phyloP scores from a whole-genome alignment of 2,329 filamentous ascomycete species.

The Verticillium klebahnii region DNA sequence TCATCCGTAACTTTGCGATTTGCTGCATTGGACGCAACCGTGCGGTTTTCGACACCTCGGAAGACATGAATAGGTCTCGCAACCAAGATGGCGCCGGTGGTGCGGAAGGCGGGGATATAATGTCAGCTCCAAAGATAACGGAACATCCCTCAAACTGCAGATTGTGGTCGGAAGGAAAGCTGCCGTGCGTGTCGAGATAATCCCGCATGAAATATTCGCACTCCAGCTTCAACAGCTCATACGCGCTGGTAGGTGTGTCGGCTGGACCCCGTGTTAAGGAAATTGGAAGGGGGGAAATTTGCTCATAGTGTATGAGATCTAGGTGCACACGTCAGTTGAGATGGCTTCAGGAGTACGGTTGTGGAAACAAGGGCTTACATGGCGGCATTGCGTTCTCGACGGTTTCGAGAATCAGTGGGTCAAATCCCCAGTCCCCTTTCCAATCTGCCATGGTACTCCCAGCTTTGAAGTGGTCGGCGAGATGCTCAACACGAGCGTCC shows the following conservation, averaged over 20 bases:
- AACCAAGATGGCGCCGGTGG: conserved; percentile 17
- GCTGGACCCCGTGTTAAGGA: conserved; percentile 5
- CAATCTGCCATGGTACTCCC: conserved; percentile 38
- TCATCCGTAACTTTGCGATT: conserved; percentile 13
- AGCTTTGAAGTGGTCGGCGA: conserved; percentile 36
- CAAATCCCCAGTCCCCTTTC: conserved; percentile 38
- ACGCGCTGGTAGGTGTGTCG: conserved; percentile 19
- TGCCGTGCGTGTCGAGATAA: conserved; percentile 15
- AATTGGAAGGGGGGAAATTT: conserved; percentile 2
- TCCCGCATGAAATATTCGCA: conserved; percentile 22
- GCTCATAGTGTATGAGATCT: conserved; percentile 10
- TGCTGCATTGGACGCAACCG: conserved; percentile 18
- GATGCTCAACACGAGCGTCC: conserved; percentile 30
- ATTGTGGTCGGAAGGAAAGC: conserved; percentile 13
- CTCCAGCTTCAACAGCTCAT: conserved; percentile 31
- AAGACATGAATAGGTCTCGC: conserved; percentile 17
- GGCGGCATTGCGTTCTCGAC: conserved; percentile 37
- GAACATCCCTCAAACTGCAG: conserved; percentile 21
- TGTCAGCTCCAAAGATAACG: conserved; percentile 21
- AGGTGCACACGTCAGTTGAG: not conserved
- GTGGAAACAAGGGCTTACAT: conserved; percentile 18
- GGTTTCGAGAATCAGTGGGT: conserved; percentile 26
- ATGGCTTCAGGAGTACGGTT: not conserved
- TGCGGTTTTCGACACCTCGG: conserved; percentile 11
- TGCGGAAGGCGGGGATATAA: conserved; percentile 3